These are phyloP conservation scores for Solanum arcanum DNA, from an alignment of 257 asterid species.

Conservation along the genomic window DNA sequence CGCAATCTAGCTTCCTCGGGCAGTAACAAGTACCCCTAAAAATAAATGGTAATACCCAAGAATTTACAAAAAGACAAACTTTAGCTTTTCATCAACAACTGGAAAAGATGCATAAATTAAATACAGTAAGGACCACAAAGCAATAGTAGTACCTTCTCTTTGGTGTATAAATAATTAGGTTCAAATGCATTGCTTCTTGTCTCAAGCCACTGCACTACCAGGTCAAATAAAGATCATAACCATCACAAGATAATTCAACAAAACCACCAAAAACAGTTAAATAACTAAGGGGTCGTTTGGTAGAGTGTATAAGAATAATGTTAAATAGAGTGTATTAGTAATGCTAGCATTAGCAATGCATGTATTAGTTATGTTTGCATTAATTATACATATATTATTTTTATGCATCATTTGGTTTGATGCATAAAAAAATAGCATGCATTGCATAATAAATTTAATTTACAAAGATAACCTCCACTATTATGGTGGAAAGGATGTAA, in stretches of 20 bases:
- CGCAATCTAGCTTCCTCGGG: conserved; percentile 81
- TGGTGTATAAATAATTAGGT: conserved; percentile 78
- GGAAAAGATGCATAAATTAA: neutral
- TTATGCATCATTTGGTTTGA: neutral
- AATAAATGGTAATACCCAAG: conserved; percentile 1
- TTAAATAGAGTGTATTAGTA: neutral
- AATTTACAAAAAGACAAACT: conserved; percentile 4
- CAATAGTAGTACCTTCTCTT: conserved; percentile 61
- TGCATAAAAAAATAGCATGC: neutral
- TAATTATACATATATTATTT: too few relatives aligned
- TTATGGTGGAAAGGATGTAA: neutral
- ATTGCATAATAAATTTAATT: too few relatives aligned
- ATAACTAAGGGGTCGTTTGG: neutral
- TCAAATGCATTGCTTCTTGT: conserved; percentile 81
- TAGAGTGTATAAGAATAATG: neutral
- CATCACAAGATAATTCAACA: neutral
- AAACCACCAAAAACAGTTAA: neutral
- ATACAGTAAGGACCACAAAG: neutral
- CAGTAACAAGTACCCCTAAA: conserved; percentile 82
- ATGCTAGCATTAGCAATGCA: neutral
- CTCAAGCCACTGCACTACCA: conserved; percentile 93
- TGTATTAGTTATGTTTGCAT: too few relatives aligned
- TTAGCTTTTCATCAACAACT: neutral
- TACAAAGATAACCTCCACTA: neutral
- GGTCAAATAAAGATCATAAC: conserved; percentile 21